These are phyloP conservation scores for Sclerotinia nivalis DNA, from an alignment of 2,329 filamentous ascomycete genomes.

Conservation along the genomic window DNA sequence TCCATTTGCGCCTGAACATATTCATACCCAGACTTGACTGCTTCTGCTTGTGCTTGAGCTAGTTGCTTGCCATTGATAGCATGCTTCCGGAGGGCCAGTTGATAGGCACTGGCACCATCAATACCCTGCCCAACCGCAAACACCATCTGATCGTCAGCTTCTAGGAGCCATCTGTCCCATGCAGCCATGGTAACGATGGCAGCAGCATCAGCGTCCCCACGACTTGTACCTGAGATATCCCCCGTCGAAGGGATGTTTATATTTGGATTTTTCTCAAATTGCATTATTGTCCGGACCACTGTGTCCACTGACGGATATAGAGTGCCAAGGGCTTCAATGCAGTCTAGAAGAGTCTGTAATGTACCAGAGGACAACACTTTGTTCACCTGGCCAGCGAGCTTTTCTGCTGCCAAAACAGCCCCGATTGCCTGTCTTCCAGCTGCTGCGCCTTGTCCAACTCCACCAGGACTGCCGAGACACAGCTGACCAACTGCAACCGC, in stretches of 20 bases:
- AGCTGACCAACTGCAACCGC: constrained; percentile 13
- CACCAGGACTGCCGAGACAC: constrained; percentile 10
- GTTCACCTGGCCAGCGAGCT: neutral
- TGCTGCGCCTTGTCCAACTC: neutral
- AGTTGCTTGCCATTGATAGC: constrained; percentile 19
- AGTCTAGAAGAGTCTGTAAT: constrained; percentile 9
- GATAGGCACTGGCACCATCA: constrained; percentile 5
- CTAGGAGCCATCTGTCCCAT: constrained; percentile 15
- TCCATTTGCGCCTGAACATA: constrained; percentile 18
- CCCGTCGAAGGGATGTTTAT: constrained; percentile 9
- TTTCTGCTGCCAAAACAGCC: constrained; percentile 9
- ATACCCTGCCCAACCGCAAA: neutral
- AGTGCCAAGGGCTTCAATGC: constrained; percentile 12
- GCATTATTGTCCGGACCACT: neutral
- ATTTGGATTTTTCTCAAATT: neutral
- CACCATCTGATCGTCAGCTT: constrained; percentile 4
- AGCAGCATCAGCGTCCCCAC: constrained; percentile 4
- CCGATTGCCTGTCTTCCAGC: constrained; percentile 16
- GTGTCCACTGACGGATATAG: constrained; percentile 6
- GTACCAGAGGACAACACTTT: constrained; percentile 14
- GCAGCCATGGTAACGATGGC: constrained; percentile 10
- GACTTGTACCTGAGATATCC: constrained; percentile 7
- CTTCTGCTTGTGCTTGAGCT: constrained; percentile 17
- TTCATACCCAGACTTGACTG: constrained; percentile 4
- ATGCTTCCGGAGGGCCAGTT: constrained; percentile 9